phyloP scores from a whole-genome alignment of 2,329 filamentous ascomycete species.

The Septoria linicola region DNA sequence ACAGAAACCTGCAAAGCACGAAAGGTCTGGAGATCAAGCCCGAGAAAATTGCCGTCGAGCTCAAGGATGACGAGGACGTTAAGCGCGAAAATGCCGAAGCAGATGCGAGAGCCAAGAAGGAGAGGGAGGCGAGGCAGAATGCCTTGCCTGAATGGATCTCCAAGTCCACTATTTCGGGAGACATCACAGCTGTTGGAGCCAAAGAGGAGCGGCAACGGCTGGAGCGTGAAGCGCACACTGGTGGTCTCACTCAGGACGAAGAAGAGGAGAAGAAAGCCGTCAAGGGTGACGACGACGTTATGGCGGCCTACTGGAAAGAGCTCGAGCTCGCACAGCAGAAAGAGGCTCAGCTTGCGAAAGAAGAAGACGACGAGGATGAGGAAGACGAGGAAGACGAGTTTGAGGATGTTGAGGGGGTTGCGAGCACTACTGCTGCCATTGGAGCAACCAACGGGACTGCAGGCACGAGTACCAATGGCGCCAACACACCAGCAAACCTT shows the following conservation, averaged over 20 bases:
- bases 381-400: conserved; percentile 55
- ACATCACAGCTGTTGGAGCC: conserved; percentile 47
- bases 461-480: conserved; percentile 29
- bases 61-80: conserved; percentile 39
- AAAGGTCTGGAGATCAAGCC: conserved; percentile 38
- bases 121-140: conserved; percentile 39
- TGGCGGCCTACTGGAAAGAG: conserved; percentile 67
- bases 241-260: conserved; percentile 44
- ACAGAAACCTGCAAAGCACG: conserved; percentile 35
- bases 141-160: conserved; percentile 40
- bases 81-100: conserved; percentile 36
- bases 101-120: conserved; percentile 32
- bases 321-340: conserved; percentile 61
- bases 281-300: conserved; percentile 51
- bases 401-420: conserved; percentile 52
- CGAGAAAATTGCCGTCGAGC: conserved; percentile 38
- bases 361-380: conserved; percentile 53
- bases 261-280: conserved; percentile 40
- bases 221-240: conserved; percentile 39
- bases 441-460: conserved; percentile 28
- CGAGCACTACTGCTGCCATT: conserved; percentile 24
- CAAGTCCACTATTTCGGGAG: conserved; percentile 38
- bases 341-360: conserved; percentile 44
- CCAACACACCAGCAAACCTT: conserved; percentile 27
- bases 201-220: conserved; percentile 42